These are phyloP conservation scores for Cutaneotrichosporon spelunceum DNA, from an alignment of 1,284 basidiomycete genomes.

Conservation along the genomic window DNA sequence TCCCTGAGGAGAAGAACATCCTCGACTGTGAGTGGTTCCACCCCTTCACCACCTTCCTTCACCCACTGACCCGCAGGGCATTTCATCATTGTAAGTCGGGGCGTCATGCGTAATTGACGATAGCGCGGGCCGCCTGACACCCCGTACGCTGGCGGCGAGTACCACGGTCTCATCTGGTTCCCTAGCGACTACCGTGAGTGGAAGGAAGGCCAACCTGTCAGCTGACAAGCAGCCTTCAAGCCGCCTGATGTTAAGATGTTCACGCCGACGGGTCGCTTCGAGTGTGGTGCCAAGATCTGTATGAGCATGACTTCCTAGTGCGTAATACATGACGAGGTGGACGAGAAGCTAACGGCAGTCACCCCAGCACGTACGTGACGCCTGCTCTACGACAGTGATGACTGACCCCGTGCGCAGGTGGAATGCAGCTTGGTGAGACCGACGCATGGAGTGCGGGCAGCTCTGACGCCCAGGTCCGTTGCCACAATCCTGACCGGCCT, in stretches of 20 bases:
- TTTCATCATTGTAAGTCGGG: slow-evolving; percentile 70
- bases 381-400: slow-evolving; percentile 9
- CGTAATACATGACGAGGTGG: slow-evolving; percentile 38
- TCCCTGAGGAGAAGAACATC: slow-evolving; percentile 94
- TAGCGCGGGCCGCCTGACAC: slow-evolving; percentile 90
- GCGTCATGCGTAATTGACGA: not conserved
- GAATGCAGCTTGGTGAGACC: slow-evolving; percentile 48
- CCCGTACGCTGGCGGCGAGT: slow-evolving; percentile 87
- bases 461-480: slow-evolving; percentile 35
- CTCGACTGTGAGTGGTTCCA: slow-evolving; percentile 57
- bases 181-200: slow-evolving; percentile 77
- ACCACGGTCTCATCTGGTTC: slow-evolving; percentile 70
- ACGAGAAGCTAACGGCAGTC: slow-evolving; percentile 27
- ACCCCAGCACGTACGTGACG: slow-evolving; percentile 46
- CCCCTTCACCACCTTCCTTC: slow-evolving; percentile 54
- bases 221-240: slow-evolving; percentile 64
- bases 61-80: slow-evolving; percentile 63
- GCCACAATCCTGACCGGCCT: slow-evolving; percentile 78
- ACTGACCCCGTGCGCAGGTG: slow-evolving; percentile 30
- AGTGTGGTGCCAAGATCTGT: slow-evolving; percentile 90
- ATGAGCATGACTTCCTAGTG: slow-evolving; percentile 94
- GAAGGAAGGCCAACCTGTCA: too few relatives aligned
- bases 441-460: not conserved
- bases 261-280: slow-evolving; percentile 89
- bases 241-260: slow-evolving; percentile 97